These are phyloP conservation scores for Alternaria dauci DNA, from an alignment of 2,329 filamentous ascomycete genomes.

Conservation along the genomic window DNA sequence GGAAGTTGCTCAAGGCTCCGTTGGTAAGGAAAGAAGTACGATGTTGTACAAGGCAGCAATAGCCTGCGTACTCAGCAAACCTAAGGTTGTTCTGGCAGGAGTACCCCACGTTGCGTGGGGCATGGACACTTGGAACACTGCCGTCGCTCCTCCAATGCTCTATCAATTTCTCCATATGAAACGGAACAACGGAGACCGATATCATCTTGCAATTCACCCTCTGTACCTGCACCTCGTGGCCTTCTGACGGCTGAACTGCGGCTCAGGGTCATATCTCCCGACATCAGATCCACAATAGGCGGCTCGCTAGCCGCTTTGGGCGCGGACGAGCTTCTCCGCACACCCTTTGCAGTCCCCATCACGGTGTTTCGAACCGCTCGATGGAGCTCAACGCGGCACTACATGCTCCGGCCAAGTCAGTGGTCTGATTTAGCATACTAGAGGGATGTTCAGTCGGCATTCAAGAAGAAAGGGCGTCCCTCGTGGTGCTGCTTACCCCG, in stretches of 20 bases:
- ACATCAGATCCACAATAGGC: slow-evolving; percentile 16
- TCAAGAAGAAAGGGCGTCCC: slow-evolving; percentile 17
- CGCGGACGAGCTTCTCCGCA: slow-evolving; percentile 29
- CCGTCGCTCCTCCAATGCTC: slow-evolving; percentile 7
- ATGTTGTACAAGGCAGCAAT: not conserved
- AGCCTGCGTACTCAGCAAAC: not conserved
- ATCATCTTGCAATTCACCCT: slow-evolving; percentile 20
- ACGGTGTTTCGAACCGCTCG: slow-evolving; percentile 34
- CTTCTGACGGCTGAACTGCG: slow-evolving; percentile 18
- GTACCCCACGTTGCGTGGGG: slow-evolving; percentile 17
- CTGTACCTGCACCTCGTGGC: slow-evolving; percentile 23
- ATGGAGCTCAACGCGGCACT: slow-evolving; percentile 39
- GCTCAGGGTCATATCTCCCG: slow-evolving; percentile 32
- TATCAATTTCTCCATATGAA: slow-evolving; percentile 18
- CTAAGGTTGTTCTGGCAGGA: not conserved
- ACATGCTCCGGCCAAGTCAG: slow-evolving; percentile 38
- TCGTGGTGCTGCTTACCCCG: slow-evolving; percentile 19
- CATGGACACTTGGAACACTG: slow-evolving; percentile 8
- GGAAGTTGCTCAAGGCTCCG: not conserved
- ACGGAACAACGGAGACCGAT: slow-evolving; percentile 37
- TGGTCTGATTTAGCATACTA: slow-evolving; percentile 33
- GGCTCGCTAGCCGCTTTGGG: slow-evolving; percentile 29
- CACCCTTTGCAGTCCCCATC: slow-evolving; percentile 26
- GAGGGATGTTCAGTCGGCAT: slow-evolving; percentile 14
- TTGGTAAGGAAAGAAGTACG: not conserved